A percentile compares a stretch with the other conserved stretches of the same genome.
These are phyloP conservation scores for Pseudoperonospora humuli DNA, from an alignment of 352 stramenopile species.

Conservation along the genomic window DNA sequence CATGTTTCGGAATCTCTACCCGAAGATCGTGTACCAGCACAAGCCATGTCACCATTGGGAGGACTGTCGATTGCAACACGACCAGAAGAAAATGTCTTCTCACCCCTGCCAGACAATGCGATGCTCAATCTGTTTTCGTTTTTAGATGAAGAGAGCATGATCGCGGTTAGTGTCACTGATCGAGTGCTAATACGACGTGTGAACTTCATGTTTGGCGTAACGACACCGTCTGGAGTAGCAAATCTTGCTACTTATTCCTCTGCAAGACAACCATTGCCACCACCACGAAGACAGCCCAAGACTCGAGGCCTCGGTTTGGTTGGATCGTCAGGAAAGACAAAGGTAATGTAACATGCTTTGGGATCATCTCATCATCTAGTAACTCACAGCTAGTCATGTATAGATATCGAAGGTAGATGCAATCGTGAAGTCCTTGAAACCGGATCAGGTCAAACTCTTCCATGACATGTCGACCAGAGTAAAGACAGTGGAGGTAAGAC, in stretches of 20 bases:
- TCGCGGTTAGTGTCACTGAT: conserved; percentile 58
- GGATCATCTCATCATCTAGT: background rate
- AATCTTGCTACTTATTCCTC: conserved; percentile 6
- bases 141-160: conserved; percentile 63
- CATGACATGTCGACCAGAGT: conserved; percentile 75
- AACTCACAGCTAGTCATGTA: background rate
- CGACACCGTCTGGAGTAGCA: conserved; percentile 21
- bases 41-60: conserved; percentile 3
- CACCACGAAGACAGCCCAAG: conserved; percentile 14
- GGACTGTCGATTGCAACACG: background rate
- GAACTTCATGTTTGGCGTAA: conserved; percentile 58
- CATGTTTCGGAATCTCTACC: conserved; percentile 6
- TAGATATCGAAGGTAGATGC: conserved; percentile 66
- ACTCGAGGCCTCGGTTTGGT: conserved; percentile 31
- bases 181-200: conserved; percentile 45
- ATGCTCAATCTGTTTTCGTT: conserved; percentile 63
- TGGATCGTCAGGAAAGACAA: conserved; percentile 32
- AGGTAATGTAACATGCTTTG: conserved; percentile 6
- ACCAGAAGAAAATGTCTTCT: conserved; percentile 22
- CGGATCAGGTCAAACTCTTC: conserved; percentile 80
- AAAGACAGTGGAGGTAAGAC: conserved; percentile 54
- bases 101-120: conserved; percentile 37
- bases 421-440: conserved; percentile 76
- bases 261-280: conserved; percentile 14
- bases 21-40: background rate